Evolutionary conservation across 345 rosid species (phyloP).

Genomic region (Noccaea caerulescens): DNA sequence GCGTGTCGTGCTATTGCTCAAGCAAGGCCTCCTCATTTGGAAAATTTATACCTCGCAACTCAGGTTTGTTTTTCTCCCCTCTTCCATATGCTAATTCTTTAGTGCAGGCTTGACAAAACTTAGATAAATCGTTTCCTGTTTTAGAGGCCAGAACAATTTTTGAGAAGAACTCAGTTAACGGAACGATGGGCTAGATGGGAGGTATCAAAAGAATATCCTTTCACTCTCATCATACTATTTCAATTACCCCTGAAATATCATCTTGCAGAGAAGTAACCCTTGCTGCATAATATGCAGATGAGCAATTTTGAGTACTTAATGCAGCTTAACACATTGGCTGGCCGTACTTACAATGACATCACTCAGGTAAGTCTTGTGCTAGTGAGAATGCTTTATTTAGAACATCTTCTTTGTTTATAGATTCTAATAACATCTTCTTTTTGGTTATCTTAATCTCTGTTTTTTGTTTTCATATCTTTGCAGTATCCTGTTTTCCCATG

Average conservation of each 20-base stretch:
- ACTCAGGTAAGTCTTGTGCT: slow-evolving; percentile 65
- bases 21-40: slow-evolving; percentile 77
- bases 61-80: slow-evolving; percentile 58
- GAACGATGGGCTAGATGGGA: slow-evolving; percentile 99
- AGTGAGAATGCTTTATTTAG: slow-evolving; percentile 7
- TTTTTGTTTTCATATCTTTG: slow-evolving; percentile 39
- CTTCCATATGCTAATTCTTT: background rate
- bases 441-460: slow-evolving; percentile 22
- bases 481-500: slow-evolving; percentile 99
- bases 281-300: slow-evolving; percentile 56
- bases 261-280: slow-evolving; percentile 22
- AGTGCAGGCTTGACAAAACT: slow-evolving; percentile 26
- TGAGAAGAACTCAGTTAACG: slow-evolving; percentile 83
- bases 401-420: no score
- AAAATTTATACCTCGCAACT: slow-evolving; percentile 78
- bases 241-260: slow-evolving; percentile 3
- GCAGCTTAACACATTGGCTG: slow-evolving; percentile 94
- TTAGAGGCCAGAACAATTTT: slow-evolving; percentile 91
- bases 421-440: background rate
- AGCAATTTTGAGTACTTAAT: slow-evolving; percentile 97
- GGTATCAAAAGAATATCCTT: slow-evolving; percentile 53
- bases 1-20: slow-evolving; percentile 88
- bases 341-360: slow-evolving; percentile 96
- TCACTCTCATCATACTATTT: slow-evolving; percentile 15
- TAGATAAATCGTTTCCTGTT: slow-evolving; percentile 25